Evolutionary conservation across 768 basidiomycete genomes (phyloP), one percentile per base, ranked within the genome.

Genomic region (Arthromyces matolae): DNA sequence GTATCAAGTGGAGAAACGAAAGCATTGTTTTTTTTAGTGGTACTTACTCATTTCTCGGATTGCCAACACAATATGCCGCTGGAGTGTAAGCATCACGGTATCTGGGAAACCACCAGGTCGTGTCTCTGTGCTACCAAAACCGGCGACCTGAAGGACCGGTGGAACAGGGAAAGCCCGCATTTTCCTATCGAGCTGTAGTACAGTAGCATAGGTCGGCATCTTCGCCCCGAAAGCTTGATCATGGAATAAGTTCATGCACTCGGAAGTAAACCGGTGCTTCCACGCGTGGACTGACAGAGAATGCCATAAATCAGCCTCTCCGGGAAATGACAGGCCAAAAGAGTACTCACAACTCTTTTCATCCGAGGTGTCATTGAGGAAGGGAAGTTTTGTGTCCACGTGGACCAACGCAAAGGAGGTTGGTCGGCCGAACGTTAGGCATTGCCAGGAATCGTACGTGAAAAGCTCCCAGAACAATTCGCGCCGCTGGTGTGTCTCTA

Each of bases 191-290:
- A 84, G 67, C 50, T 83, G 81, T n/a, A 84, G 67, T 14, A 86
- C 75, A 0, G 80, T 83, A 9, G 80, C 74, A 50, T 86, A 85
- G 9, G 80, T 80, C 16, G 84, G 84, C 44, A 78, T 78, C 63
- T 79, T 83, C 20, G 83, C 83, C 8, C 81, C 82, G 51, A 83
- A 86, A 0, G 84, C 84, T 61, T 86, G 82, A 54, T 86, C 84
- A 51, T 84, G 81, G 45, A 86, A 72, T 5, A 80, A 65, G 29
- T 78, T 78, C 80, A 86, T 81, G 57, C 83, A 85, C 58, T 84
- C 81, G 1, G 81, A 79, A 16, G 75, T 69, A 50, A 84, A 85
- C 23, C 79, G 75, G 55, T 86, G 82, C 64, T 86, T 86, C 84
- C 84, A 86, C 18, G 77, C 71, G 50, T 83, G 75, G 62, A 76